These are phyloP conservation scores for Coprinopsis marcescibilis DNA, from an alignment of 768 basidiomycete species.

Conservation along the genomic window DNA sequence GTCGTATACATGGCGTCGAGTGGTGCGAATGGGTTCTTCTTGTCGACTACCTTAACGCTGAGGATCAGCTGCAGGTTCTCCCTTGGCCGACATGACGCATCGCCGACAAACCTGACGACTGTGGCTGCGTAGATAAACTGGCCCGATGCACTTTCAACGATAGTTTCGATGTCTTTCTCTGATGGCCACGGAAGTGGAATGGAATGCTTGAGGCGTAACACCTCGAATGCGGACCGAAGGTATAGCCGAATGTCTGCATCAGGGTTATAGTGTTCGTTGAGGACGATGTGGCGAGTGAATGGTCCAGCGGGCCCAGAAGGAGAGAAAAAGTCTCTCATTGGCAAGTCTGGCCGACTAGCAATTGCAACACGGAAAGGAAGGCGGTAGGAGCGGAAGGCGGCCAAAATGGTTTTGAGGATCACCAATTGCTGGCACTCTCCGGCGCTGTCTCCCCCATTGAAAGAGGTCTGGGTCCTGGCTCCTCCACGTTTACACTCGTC, in stretches of 20 bases:
- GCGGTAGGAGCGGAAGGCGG: neutral
- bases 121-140: conserved; percentile 9
- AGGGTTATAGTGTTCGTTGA: neutral
- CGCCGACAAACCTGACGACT: conserved; percentile 4
- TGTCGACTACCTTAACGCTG: too few species aligned
- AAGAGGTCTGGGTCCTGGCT: too few species aligned
- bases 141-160: conserved; percentile 1
- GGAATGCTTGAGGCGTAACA: neutral
- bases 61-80: neutral
- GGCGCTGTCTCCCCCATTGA: too few species aligned
- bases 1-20: too few species aligned
- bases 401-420: neutral
- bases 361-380: neutral
- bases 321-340: neutral
- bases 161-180: conserved; percentile 3
- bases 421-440: neutral
- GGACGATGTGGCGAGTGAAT: neutral
- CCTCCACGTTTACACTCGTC: conserved; percentile 12
- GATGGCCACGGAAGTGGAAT: conserved; percentile 1
- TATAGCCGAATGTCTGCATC: conserved; percentile 1
- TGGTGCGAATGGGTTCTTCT: too few species aligned
- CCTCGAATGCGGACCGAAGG: neutral
- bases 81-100: neutral
- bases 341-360: conserved; percentile 7
- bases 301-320: neutral